A percentile compares a stretch with the other conserved stretches of the same genome.
phyloP scores from a whole-genome alignment of 2,329 filamentous ascomycete species.

The Nemania diffusa region DNA sequence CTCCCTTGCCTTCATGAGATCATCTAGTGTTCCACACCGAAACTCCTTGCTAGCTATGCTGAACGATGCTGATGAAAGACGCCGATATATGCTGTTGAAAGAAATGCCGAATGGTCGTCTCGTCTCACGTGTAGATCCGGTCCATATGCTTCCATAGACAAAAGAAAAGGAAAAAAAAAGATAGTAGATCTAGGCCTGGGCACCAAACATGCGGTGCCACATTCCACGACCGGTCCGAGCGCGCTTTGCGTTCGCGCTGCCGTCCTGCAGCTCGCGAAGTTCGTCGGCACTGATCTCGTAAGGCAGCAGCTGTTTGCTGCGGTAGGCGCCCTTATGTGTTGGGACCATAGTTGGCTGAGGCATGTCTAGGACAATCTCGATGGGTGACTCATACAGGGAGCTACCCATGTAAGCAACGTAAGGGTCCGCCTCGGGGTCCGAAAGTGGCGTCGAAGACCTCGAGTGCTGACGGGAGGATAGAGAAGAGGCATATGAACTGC shows the following conservation, averaged over 20 bases:
- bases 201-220: conserved; percentile 65
- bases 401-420: conserved; percentile 53
- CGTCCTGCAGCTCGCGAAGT: conserved; percentile 61
- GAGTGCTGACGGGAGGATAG: conserved; percentile 59
- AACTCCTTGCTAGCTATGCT: conserved; percentile 37
- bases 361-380: conserved; percentile 57
- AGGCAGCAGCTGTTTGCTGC: conserved; percentile 55
- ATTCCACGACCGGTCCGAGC: conserved; percentile 60
- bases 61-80: conserved; percentile 34
- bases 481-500: conserved; percentile 62
- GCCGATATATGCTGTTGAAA: conserved; percentile 33
- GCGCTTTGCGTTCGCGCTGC: conserved; percentile 59
- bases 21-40: background rate
- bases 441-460: conserved; percentile 63
- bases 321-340: conserved; percentile 43
- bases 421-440: conserved; percentile 53
- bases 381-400: conserved; percentile 62
- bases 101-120: conserved; percentile 24
- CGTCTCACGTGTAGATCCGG: conserved; percentile 28
- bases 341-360: conserved; percentile 50
- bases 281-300: conserved; percentile 67
- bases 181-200: conserved; percentile 38
- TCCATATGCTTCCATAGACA: conserved; percentile 27
- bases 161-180: conserved; percentile 26
- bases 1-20: conserved; percentile 16